A percentile compares a stretch with the other conserved stretches of the same genome.
These are phyloP conservation scores for Xylaria hypoxylon DNA, from an alignment of 2,329 filamentous ascomycete genomes.

Conservation along the genomic window DNA sequence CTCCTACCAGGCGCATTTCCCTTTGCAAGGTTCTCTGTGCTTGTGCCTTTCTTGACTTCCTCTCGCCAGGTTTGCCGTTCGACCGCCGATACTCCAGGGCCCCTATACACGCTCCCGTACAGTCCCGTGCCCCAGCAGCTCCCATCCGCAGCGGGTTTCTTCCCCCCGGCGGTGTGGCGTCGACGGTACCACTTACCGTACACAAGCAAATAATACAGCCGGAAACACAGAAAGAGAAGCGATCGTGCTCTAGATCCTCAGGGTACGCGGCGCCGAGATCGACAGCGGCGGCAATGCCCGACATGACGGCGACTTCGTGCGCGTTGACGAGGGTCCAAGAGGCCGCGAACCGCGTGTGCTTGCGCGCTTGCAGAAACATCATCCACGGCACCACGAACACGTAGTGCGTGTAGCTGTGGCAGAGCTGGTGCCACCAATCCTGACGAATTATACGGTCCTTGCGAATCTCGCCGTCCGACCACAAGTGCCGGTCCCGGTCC, in stretches of 20 bases:
- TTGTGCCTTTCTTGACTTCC: conserved; percentile 53
- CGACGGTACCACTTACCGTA: conserved; percentile 72
- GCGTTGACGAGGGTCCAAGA: conserved; percentile 75
- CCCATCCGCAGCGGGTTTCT: conserved; percentile 59
- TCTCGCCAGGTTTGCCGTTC: conserved; percentile 65
- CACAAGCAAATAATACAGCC: conserved; percentile 69
- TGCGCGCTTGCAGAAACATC: conserved; percentile 73
- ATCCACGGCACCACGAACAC: conserved; percentile 72
- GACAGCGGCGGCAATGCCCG: conserved; percentile 75
- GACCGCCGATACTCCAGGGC: conserved; percentile 64
- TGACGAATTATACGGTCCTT: conserved; percentile 65
- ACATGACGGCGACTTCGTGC: conserved; percentile 75
- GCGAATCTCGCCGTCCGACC: conserved; percentile 66
- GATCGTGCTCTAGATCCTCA: conserved; percentile 70
- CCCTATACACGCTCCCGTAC: conserved; percentile 70
- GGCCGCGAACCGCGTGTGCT: conserved; percentile 70
- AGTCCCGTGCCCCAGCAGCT: conserved; percentile 67
- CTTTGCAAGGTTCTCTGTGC: conserved; percentile 52
- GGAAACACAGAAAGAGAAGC: conserved; percentile 68
- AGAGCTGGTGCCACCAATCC: conserved; percentile 73
- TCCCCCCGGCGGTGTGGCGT: conserved; percentile 46
- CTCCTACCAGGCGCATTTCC: conserved; percentile 51
- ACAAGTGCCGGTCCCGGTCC: conserved; percentile 63
- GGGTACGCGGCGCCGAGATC: conserved; percentile 74
- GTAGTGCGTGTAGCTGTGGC: conserved; percentile 69